Base-by-base conservation (phyloP, 2,329 filamentous ascomycete species). In the Exophiala viscosa region DNA sequence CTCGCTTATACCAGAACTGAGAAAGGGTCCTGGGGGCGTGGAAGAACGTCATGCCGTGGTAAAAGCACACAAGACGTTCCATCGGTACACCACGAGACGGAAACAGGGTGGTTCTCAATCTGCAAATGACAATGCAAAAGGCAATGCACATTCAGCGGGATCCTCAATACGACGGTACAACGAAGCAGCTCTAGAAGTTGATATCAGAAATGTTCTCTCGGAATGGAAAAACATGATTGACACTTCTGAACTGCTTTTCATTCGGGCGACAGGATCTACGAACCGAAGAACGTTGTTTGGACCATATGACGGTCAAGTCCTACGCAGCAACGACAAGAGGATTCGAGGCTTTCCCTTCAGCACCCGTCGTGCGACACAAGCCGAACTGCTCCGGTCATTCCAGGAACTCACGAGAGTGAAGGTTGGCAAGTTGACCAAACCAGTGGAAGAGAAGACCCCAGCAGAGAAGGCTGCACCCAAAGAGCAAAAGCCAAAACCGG, bases 81-180 rank as follows among this genome's bases (percentile, higher is more conserved):
- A 99, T 69, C 82, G 93, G 52, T 99, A 99, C 67, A 99, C 95
- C 0, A 99, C 93, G 5, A 81, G 93, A 60, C 82, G 93, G 61
- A 99, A 99, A 69, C 93, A 99, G 69, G 93, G 93, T 76, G 93
- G 95, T 38, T 86, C 90, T 9, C 93, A 99, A 69, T 95, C 91
- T 2, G 86, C 92, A 23, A 97, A 90, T 68, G 93, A 99, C 69
- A 87, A 89, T 56, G 83, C 91, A n/a, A 96, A 96, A 67, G 92
- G 93, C 11, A 85, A 87, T 42, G 93, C 93, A 0, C 90, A 97
- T 70, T 97, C 93, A 3, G 95, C 91, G 6, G 93, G 95, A 68
- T 88, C 93, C 1, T 88, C 84, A 40, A 74, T 99, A 52, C 86
- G 93, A 73, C 82, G 93, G 15, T 95, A 97, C 70, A 99, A 99